Conservation (phyloP, 495 filamentous ascomycete species). For the Xylaria palmicola region DNA sequence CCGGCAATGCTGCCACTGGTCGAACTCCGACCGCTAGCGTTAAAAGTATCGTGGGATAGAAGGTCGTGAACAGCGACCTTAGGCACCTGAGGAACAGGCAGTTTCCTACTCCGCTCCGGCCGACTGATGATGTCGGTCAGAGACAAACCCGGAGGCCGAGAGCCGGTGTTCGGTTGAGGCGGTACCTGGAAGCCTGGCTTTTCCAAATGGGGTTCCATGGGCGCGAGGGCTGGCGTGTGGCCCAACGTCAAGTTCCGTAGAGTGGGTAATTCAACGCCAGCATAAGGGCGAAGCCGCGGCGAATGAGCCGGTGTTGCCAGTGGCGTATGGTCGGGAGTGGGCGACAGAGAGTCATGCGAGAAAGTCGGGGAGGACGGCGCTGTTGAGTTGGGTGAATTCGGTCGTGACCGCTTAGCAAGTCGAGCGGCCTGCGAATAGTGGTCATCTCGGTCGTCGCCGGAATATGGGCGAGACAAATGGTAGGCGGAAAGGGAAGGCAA, state of each 20-base stretch:
- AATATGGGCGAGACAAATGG: slow-evolving; percentile 91
- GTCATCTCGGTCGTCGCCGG: slow-evolving; percentile 82
- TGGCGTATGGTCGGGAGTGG: slow-evolving; percentile 95
- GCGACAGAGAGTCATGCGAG: slow-evolving; percentile 92
- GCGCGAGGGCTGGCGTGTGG: slow-evolving; percentile 84
- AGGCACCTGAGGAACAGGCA: slow-evolving; percentile 87
- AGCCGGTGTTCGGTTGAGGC: slow-evolving; percentile 32
- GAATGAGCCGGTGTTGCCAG: slow-evolving; percentile 95
- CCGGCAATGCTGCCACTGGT: slow-evolving; percentile 47
- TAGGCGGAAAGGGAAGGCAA: slow-evolving; percentile 81
- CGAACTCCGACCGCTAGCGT: slow-evolving; percentile 48
- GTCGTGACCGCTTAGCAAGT: slow-evolving; percentile 80
- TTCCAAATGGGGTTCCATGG: slow-evolving; percentile 80
- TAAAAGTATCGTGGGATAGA: slow-evolving; percentile 63
- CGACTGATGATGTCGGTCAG: slow-evolving; percentile 91
- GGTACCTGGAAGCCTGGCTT: slow-evolving; percentile 40
- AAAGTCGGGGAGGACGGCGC: slow-evolving; percentile 97
- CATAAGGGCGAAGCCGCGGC: slow-evolving; percentile 79
- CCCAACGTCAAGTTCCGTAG: slow-evolving; percentile 85
- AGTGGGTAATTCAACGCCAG: slow-evolving; percentile 70
- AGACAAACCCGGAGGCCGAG: slow-evolving; percentile 64
- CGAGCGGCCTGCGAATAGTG: slow-evolving; percentile 60
- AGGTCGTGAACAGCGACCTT: slow-evolving; percentile 90
- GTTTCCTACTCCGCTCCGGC: slow-evolving; percentile 81
- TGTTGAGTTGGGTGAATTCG: slow-evolving; percentile 90